Evolutionary conservation across 345 rosid genomes (phyloP), one percentile per base, ranked within the genome.

Genomic region (Adansonia digitata): DNA sequence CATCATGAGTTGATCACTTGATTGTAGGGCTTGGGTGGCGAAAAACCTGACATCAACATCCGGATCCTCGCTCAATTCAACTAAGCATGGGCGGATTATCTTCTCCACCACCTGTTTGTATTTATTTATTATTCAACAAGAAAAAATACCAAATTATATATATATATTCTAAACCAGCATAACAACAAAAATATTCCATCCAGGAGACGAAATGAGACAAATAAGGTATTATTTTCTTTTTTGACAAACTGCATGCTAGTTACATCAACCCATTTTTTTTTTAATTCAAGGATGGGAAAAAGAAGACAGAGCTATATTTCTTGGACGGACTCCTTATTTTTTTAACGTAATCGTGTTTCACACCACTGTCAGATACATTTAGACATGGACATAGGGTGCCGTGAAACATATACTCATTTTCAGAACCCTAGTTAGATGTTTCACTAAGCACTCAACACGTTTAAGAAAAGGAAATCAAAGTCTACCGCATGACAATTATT

Each of bases 31-130:
- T 86, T 84, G 91, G 61, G 65, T 77, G 4, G 92, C 91, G 51
- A 83, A 90, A 80, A 88, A 90, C 71, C 95, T 84, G 27, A 90
- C 95, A 79, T 90, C 92, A 18, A 90, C 95, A 71, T 90, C 95
- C 3, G 95, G 95, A 71, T 88, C 92, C 86, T 90, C 95, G 7
- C 82, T 81, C 64, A 90, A 81, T 79, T 90, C 91, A 45, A 85
- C 90, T 85, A 90, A 77, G 77, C 92, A 84, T 7, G 95, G 91
- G 26, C 90, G 88, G 20, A 90, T 84, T 2, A 82, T 81, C 64
- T 85, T 87, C 86, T 87, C 95, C 80, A 88, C 89, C 74, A 88
- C 91, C 95, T 88, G 80, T 78, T 27, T 9, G 18, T 1, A 20
- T 31, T 1, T 13, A 57, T 26, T 26, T 27, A 57, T 49, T 70